These are phyloP conservation scores for Capillidium rhysosporum DNA, from an alignment of 371 early-diverging fungal species.

Conservation along the genomic window DNA sequence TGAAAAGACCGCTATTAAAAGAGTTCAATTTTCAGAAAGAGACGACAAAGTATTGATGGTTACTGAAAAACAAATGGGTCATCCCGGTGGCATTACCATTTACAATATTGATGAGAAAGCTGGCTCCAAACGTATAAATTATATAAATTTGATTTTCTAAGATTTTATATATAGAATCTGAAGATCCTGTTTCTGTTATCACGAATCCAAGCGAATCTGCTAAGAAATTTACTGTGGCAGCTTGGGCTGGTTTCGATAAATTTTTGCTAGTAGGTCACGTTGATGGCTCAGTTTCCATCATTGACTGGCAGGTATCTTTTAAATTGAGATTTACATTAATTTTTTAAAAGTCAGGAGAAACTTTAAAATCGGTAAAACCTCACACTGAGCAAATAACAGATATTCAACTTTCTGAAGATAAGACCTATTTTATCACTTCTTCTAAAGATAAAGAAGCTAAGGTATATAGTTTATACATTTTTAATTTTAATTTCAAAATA, in stretches of 20 bases:
- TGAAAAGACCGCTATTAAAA: conserved; percentile 79
- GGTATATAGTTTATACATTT: conserved; percentile 8
- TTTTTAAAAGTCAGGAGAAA: conserved; percentile 27
- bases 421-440: conserved; percentile 89
- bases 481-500: not conserved
- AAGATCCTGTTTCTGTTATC: conserved; percentile 46
- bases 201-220: conserved; percentile 30
- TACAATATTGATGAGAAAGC: conserved; percentile 46
- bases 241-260: conserved; percentile 81
- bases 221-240: conserved; percentile 74
- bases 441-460: conserved; percentile 92
- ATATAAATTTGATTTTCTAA: not conserved
- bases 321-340: not conserved
- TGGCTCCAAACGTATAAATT: conserved; percentile 14
- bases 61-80: conserved; percentile 94
- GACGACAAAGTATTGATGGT: conserved; percentile 71
- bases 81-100: conserved; percentile 61
- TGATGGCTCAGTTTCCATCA: conserved; percentile 73
- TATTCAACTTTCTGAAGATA: conserved; percentile 82
- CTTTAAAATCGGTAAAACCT: conserved; percentile 33
- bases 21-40: conserved; percentile 79
- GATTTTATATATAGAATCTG: conserved; percentile 26
- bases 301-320: conserved; percentile 45
- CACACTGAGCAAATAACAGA: conserved; percentile 75
- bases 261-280: conserved; percentile 84